A percentile compares a stretch with the other conserved stretches of the same genome.
Conservation (phyloP, 2,329 filamentous ascomycete genomes). For the Phialocephala subalpina region DNA sequence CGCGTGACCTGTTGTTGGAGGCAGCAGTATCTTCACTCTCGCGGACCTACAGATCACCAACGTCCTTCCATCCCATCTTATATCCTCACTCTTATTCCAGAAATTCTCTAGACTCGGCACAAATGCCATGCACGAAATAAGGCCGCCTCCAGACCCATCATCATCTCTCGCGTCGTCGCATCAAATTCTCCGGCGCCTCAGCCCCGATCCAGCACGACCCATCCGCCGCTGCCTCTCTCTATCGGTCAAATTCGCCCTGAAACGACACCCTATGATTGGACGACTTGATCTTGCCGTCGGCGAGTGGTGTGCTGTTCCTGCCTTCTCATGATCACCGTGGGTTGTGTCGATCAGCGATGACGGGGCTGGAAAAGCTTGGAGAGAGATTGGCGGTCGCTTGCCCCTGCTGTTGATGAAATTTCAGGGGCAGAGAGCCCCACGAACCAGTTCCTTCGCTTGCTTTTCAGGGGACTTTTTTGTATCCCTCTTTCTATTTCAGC, state of each 20-base stretch:
- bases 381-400: background rate
- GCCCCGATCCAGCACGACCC: background rate
- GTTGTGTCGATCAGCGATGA: constrained; percentile 1
- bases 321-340: background rate
- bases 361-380: background rate
- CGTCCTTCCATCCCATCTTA: background rate
- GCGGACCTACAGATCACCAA: background rate
- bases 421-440: background rate
- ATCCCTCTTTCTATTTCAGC: no score
- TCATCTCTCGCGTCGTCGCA: constrained; percentile 2
- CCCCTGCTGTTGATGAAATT: background rate
- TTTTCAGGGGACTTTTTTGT: background rate
- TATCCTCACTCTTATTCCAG: background rate
- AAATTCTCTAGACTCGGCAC: constrained; percentile 6
- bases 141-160: background rate
- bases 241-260: background rate
- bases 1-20: background rate
- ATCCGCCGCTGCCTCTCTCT: background rate
- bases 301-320: background rate
- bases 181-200: background rate
- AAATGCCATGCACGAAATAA: constrained; percentile 7
- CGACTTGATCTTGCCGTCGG: background rate
- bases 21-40: background rate
- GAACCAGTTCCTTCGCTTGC: background rate
- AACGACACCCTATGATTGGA: background rate